These are phyloP conservation scores for Aspergillus affinis DNA, from an alignment of 495 filamentous ascomycete genomes.

Conservation along the genomic window DNA sequence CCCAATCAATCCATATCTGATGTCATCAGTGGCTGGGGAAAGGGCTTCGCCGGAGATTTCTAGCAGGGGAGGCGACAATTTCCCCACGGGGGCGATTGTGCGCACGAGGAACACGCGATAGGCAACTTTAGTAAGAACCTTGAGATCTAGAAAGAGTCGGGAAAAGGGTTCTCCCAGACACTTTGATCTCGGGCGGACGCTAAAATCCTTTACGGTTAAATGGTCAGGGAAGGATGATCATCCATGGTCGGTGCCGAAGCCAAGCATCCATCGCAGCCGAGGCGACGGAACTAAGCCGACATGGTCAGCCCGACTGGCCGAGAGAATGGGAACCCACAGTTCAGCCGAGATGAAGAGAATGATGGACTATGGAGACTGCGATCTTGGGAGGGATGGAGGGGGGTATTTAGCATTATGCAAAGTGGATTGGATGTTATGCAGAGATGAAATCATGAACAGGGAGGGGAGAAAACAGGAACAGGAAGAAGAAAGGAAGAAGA, in stretches of 20 bases:
- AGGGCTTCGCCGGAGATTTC: conserved; percentile 12
- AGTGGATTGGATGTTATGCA: background rate
- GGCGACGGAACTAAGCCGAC: background rate
- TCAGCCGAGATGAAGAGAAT: conserved; percentile 8
- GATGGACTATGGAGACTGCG: background rate
- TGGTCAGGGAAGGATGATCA: background rate
- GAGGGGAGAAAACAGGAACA: background rate
- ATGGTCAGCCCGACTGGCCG: background rate
- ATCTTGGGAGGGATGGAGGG: background rate
- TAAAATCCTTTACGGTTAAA: background rate
- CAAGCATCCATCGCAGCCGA: conserved; percentile 2
- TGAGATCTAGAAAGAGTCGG: conserved; percentile 3
- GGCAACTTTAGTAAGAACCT: background rate
- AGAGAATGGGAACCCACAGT: background rate
- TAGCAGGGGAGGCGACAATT: background rate
- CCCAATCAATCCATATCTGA: background rate
- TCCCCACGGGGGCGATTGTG: conserved; percentile 14
- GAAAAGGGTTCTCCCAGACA: conserved; percentile 33
- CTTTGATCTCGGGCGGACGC: background rate
- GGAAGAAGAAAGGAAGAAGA: conserved; percentile 1
- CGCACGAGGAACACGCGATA: conserved; percentile 5
- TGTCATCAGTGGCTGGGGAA: conserved; percentile 14
- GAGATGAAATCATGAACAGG: background rate
- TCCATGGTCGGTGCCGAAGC: background rate
- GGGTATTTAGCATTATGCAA: too few species aligned